Base-by-base conservation (phyloP, 177 flowering plant species). In the Vitis hybrid region DNA sequence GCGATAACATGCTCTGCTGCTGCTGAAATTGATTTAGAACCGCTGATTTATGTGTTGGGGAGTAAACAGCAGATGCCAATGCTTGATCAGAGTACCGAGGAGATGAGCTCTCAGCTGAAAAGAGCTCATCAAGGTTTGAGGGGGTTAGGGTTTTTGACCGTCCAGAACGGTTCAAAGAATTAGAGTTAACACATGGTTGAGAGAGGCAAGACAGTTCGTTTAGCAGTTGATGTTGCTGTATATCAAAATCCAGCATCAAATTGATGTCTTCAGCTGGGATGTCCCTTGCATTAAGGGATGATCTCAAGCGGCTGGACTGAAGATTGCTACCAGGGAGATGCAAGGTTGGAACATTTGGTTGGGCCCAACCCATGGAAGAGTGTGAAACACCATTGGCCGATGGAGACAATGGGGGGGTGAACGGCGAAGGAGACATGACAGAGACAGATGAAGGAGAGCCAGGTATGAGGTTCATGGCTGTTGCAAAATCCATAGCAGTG, bases 401-500 rank as follows among this genome's bases (percentile, higher is more conserved):
- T 19, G 98, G 98, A 8, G 98, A 90, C 88, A 90, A 84, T 1
- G 97, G 94, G 1, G 92, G 91, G 2, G 92, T 86, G 73, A 85
- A 90, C 2, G 93, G 88, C 13, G 91, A 84, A 26, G 96, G 91
- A 22, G 97, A 85, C 90, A 89, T 82, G 6, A 77, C 75, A 49
- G 87, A 77, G 2, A 82, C 78, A 2, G 91, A 85, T 2, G 96
- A 89, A 0, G 94, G 93, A 6, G 94, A 86, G 10, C 87, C 86
- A 2, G 95, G 95, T 7, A 84, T 60, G 22, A 86, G 85, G 73
- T 77, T 90, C 88, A 91, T 77, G 18, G 87, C 89, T 14, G 89
- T 85, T 61, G 89, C 91, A 83, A 82, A 80, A 55, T 92, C 97
- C 87, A 91, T 83, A 49, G 84, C 82, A 64, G 77, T 56, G 22